These are phyloP conservation scores for Chalciporus chontae DNA, from an alignment of 768 basidiomycete species.

Conservation along the genomic window DNA sequence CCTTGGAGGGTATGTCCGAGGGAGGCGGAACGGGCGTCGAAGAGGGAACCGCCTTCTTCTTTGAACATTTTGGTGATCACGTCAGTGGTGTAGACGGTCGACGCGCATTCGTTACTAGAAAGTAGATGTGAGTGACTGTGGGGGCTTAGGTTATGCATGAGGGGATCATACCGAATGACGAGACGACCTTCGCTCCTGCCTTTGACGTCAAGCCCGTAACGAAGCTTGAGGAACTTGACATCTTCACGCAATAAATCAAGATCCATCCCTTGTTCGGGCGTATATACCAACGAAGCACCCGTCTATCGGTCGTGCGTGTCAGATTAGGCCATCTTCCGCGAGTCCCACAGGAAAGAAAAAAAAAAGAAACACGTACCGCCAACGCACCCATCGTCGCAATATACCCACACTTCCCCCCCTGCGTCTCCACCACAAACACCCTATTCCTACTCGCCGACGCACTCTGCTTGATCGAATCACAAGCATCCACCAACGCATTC, in stretches of 20 bases:
- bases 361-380: conserved; percentile 58
- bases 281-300: conserved; percentile 91
- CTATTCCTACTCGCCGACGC: conserved; percentile 94
- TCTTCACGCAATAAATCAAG: conserved; percentile 80
- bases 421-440: conserved; percentile 97
- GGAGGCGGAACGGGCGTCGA: conserved; percentile 93
- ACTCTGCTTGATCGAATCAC: conserved; percentile 98
- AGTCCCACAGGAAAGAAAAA: background rate
- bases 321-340: background rate
- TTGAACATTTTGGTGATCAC: conserved; percentile 91
- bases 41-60: conserved; percentile 89
- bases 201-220: conserved; percentile 81
- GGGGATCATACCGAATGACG: conserved; percentile 69
- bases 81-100: conserved; percentile 85
- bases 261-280: conserved; percentile 85
- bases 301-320: conserved; percentile 46
- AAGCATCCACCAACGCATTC: conserved; percentile 96
- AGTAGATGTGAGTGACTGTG: too few relatives aligned
- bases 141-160: too few relatives aligned
- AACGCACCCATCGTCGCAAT: conserved; percentile 93
- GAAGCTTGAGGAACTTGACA: conserved; percentile 81
- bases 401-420: conserved; percentile 96
- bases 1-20: conserved; percentile 97
- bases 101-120: conserved; percentile 89
- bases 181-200: conserved; percentile 93